phyloP scores from a whole-genome alignment of 345 rosid genomes.

The Eucalyptus sp. region DNA sequence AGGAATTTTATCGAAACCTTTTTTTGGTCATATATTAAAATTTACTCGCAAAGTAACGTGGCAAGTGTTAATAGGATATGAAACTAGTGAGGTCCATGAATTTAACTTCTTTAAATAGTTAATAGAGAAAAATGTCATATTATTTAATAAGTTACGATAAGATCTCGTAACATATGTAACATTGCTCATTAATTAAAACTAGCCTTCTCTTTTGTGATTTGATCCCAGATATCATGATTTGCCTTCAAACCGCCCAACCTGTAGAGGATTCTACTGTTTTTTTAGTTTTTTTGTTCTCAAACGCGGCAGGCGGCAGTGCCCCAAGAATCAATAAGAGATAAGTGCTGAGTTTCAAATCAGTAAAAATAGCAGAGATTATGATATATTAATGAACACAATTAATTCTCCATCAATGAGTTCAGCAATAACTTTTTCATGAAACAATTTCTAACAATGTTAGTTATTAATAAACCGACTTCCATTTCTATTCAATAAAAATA shows the following conservation, averaged over 20 bases:
- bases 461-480: background rate
- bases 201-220: too few species aligned
- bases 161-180: background rate
- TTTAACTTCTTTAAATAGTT: background rate
- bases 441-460: background rate
- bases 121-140: background rate
- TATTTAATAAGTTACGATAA: fast-evolving
- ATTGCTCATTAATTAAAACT: background rate
- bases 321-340: background rate
- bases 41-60: too few species aligned
- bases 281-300: background rate
- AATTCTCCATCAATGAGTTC: background rate
- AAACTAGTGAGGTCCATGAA: background rate
- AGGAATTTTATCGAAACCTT: too few species aligned
- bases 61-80: background rate
- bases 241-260: background rate
- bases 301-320: background rate
- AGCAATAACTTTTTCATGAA: background rate
- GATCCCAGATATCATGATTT: background rate
- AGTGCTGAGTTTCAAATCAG: background rate
- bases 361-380: background rate
- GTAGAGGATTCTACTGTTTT: background rate
- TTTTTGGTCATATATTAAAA: too few species aligned
- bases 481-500: background rate
- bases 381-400: background rate